Percentiles rank a stretch among this genome's conserved stretches.
Conservation (phyloP, 305 asterid species). For the Stenogyne calaminthoides region DNA sequence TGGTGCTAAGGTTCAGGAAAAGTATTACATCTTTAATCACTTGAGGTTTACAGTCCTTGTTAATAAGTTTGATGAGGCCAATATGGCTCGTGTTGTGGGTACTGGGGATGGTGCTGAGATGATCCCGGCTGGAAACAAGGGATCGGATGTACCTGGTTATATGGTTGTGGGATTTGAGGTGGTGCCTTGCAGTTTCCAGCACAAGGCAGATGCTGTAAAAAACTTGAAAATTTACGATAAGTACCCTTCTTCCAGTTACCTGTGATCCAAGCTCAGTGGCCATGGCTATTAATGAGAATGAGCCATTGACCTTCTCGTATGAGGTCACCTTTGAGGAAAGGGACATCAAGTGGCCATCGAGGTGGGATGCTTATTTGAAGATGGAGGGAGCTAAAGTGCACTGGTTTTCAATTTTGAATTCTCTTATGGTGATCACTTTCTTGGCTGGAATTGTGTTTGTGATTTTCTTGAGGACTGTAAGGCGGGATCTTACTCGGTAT, state of each 20-base stretch:
- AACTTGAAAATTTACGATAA: slow-evolving; percentile 55
- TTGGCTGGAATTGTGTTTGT: slow-evolving; percentile 86
- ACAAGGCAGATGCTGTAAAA: slow-evolving; percentile 49
- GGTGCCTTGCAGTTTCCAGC: slow-evolving; percentile 71
- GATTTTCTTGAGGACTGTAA: slow-evolving; percentile 76
- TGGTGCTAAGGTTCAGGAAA: slow-evolving; percentile 51
- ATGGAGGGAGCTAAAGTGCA: slow-evolving; percentile 93
- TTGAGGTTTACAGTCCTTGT: slow-evolving; percentile 61
- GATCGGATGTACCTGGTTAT: slow-evolving; percentile 67
- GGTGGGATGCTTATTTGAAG: slow-evolving; percentile 92
- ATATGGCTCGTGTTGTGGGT: slow-evolving; percentile 64
- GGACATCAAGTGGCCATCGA: slow-evolving; percentile 85
- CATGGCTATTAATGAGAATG: slow-evolving; percentile 65
- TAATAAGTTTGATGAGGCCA: slow-evolving; percentile 51
- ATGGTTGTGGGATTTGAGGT: slow-evolving; percentile 92
- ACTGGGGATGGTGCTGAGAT: slow-evolving; percentile 69
- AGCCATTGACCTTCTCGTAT: slow-evolving; percentile 61
- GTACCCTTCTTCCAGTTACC: slow-evolving; percentile 53
- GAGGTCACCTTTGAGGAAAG: slow-evolving; percentile 71
- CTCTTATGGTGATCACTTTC: slow-evolving; percentile 85
- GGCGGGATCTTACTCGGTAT: slow-evolving; percentile 75
- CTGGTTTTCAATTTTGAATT: slow-evolving; percentile 82
- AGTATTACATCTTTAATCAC: slow-evolving; percentile 59
- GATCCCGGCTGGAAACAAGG: slow-evolving; percentile 54
- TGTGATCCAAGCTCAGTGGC: slow-evolving; percentile 67